Evolutionary conservation across 1,284 basidiomycete genomes (phyloP).

Genomic region (Fomitopsis betulina): DNA sequence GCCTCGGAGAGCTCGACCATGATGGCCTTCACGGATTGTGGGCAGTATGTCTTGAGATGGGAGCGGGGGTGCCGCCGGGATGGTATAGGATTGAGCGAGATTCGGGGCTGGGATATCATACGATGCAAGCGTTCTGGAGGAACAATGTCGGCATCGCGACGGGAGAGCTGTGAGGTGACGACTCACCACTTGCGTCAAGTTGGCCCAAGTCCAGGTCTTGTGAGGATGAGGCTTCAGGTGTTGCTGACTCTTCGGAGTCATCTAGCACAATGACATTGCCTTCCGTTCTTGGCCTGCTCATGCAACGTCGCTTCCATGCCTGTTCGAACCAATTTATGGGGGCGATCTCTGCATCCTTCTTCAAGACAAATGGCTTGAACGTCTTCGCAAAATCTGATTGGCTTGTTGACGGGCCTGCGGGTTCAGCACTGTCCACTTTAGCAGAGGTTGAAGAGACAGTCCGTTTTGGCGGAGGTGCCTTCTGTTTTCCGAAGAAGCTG

Average conservation of each 20-base stretch:
- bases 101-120: constrained; percentile 35
- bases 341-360: constrained; percentile 67
- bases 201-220: constrained; percentile 17
- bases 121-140: constrained; percentile 38
- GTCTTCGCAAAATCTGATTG: constrained; percentile 65
- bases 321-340: constrained; percentile 64
- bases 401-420: constrained; percentile 36
- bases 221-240: constrained; percentile 20
- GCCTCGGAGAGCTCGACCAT: constrained; percentile 68
- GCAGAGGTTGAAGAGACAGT: constrained; percentile 20
- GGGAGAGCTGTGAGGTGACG: neutral
- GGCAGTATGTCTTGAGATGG: constrained; percentile 31
- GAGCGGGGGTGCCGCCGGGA: constrained; percentile 14
- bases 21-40: constrained; percentile 47
- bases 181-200: constrained; percentile 36
- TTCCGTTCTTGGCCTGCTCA: constrained; percentile 21
- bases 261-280: constrained; percentile 53
- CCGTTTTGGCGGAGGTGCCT: constrained; percentile 26
- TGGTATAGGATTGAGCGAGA: constrained; percentile 27
- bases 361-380: constrained; percentile 75
- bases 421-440: constrained; percentile 27
- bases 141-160: neutral
- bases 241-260: constrained; percentile 32
- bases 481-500: constrained; percentile 68
- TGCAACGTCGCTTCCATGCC: constrained; percentile 20